Evolutionary conservation across 345 rosid genomes (phyloP).

Genomic region (Passiflora organensis): DNA sequence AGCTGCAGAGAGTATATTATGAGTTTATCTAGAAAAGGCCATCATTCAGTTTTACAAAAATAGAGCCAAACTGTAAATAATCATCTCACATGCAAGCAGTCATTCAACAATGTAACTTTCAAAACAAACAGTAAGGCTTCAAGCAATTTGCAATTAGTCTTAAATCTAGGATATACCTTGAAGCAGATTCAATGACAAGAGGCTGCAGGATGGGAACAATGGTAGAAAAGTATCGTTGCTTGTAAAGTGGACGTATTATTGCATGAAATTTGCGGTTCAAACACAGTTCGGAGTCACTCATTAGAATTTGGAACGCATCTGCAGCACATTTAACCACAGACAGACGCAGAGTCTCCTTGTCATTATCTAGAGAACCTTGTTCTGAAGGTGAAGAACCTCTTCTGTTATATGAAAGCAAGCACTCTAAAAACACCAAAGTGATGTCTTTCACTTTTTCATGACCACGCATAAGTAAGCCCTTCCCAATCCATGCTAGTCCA

Average conservation of each 20-base stretch:
- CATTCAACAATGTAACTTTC: conserved; percentile 6
- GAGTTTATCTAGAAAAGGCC: conserved; percentile 2
- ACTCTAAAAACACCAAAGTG: conserved; percentile 47
- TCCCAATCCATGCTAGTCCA: conserved; percentile 92
- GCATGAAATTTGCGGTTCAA: conserved; percentile 70
- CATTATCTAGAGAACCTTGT: conserved; percentile 9
- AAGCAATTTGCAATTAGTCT: conserved; percentile 2
- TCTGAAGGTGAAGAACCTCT: conserved; percentile 15
- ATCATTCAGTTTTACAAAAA: too few relatives aligned
- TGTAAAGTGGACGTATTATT: conserved; percentile 74
- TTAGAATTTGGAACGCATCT: conserved; percentile 74
- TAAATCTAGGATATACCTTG: conserved; percentile 41
- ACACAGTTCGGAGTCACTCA: conserved; percentile 69
- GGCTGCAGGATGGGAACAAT: conserved; percentile 65
- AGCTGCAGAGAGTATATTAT: background rate
- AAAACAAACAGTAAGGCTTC: background rate
- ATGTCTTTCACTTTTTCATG: conserved; percentile 66
- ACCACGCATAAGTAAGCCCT: conserved; percentile 89
- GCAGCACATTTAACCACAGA: conserved; percentile 62
- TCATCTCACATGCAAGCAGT: conserved; percentile 1
- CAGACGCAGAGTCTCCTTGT: conserved; percentile 23
- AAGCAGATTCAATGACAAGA: conserved; percentile 43
- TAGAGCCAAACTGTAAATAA: too few relatives aligned
- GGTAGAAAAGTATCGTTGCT: conserved; percentile 74
- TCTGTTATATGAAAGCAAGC: conserved; percentile 40